phyloP scores from a whole-genome alignment of 805 yeast genomes.

The Candida berthetii region DNA sequence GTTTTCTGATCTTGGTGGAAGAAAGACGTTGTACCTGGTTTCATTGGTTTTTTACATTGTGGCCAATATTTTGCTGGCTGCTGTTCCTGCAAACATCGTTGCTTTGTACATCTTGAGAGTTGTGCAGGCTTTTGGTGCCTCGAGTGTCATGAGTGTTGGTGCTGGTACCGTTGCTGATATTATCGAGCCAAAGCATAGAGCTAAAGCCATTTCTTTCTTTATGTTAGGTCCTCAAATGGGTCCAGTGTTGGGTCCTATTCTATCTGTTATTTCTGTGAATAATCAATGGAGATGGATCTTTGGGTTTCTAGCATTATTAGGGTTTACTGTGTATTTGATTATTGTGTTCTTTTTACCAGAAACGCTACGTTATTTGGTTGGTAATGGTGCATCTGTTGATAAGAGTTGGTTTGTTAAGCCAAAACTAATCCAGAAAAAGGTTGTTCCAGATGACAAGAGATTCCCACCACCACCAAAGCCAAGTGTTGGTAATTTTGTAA shows the following conservation, averaged over 20 bases:
- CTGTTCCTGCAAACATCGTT: constrained; percentile 55
- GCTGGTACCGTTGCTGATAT: constrained; percentile 87
- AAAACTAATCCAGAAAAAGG: constrained; percentile 17
- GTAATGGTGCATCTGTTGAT: constrained; percentile 34
- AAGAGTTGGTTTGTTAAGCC: constrained; percentile 24
- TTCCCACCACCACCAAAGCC: constrained; percentile 44
- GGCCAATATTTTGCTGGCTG: constrained; percentile 61
- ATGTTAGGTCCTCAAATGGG: constrained; percentile 87
- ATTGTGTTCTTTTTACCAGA: constrained; percentile 69
- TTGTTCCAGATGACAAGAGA: constrained; percentile 11
- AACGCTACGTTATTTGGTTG: constrained; percentile 62
- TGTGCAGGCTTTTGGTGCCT: constrained; percentile 80
- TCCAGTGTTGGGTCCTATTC: constrained; percentile 79
- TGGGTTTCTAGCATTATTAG: constrained; percentile 67
- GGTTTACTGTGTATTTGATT: constrained; percentile 45
- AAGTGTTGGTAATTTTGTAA: constrained; percentile 28
- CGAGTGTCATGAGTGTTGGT: constrained; percentile 85
- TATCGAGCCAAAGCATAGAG: constrained; percentile 60
- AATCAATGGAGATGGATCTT: constrained; percentile 84
- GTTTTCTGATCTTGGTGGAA: constrained; percentile 49
- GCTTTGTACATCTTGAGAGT: constrained; percentile 61
- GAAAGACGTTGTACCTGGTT: constrained; percentile 57
- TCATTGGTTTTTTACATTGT: constrained; percentile 53
- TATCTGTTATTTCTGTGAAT: constrained; percentile 63
- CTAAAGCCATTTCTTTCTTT: constrained; percentile 76